phyloP scores from a whole-genome alignment of 2,329 filamentous ascomycete genomes.

The Lachnellula hyalina region DNA sequence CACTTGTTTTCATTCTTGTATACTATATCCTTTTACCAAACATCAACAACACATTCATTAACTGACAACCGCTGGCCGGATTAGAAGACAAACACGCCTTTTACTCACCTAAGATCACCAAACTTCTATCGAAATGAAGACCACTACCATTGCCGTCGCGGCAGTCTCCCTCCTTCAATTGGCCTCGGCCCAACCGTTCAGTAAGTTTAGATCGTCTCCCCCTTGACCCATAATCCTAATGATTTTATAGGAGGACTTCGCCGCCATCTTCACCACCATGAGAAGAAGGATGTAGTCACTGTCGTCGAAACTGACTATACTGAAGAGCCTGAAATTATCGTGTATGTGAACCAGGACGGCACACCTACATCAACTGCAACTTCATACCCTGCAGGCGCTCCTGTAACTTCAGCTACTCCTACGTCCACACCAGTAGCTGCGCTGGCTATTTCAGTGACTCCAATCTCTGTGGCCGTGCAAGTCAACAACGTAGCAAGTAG shows the following conservation, averaged over 20 bases:
- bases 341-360: slow-evolving; percentile 56
- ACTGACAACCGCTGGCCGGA: slow-evolving; percentile 20
- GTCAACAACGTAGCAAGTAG: not conserved
- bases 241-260: slow-evolving; percentile 5
- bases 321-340: slow-evolving; percentile 43
- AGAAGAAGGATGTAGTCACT: slow-evolving; percentile 27
- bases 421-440: not conserved
- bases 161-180: slow-evolving; percentile 37
- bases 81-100: slow-evolving; percentile 8
- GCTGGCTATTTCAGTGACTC: not conserved
- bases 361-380: slow-evolving; percentile 42
- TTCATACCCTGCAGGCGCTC: slow-evolving; percentile 2
- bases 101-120: slow-evolving; percentile 6
- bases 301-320: slow-evolving; percentile 32
- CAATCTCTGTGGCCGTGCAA: not conserved
- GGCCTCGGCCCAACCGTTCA: slow-evolving; percentile 37
- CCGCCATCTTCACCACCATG: slow-evolving; percentile 25
- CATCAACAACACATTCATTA: not conserved
- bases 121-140: slow-evolving; percentile 39
- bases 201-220: slow-evolving; percentile 6
- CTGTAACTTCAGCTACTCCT: slow-evolving; percentile 8
- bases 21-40: not conserved
- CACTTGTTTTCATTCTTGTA: not conserved
- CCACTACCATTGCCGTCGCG: slow-evolving; percentile 33
- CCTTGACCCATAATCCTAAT: not conserved